Evolutionary conservation across 2,329 filamentous ascomycete species (phyloP).

Genomic region (Fusarium newnesense): DNA sequence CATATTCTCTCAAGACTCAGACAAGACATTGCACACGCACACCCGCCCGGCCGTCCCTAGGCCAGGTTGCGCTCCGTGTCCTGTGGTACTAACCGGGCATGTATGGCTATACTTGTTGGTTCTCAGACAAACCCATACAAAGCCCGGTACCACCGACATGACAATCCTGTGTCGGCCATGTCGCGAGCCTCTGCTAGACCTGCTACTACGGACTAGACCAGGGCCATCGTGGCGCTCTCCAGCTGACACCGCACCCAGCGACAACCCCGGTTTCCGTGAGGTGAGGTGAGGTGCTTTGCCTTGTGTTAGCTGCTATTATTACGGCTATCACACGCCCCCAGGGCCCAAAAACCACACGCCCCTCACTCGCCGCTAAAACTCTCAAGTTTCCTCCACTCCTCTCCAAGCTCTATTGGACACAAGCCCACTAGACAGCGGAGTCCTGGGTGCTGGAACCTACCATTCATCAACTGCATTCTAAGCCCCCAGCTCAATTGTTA

Average conservation of each 20-base stretch:
- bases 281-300: conserved; percentile 38
- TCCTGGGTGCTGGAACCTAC: conserved; percentile 34
- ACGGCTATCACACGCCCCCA: conserved; percentile 7
- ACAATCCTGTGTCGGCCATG: conserved; percentile 25
- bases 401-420: conserved; percentile 24
- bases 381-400: conserved; percentile 29
- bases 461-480: conserved; percentile 29
- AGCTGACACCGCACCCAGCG: conserved; percentile 43
- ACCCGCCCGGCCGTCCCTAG: conserved; percentile 33
- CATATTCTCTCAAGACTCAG: conserved; percentile 1
- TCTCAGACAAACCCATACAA: conserved; percentile 17
- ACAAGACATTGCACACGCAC: conserved; percentile 38
- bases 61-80: conserved; percentile 32
- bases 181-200: conserved; percentile 33
- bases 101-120: conserved; percentile 24
- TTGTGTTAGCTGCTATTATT: conserved; percentile 24
- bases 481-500: conserved; percentile 24
- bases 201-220: conserved; percentile 34
- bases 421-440: conserved; percentile 34
- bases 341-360: neutral
- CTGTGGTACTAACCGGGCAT: conserved; percentile 25
- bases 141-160: conserved; percentile 22
- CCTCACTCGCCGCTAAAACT: conserved; percentile 31
- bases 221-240: conserved; percentile 44
- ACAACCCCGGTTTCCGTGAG: conserved; percentile 33